phyloP scores from a whole-genome alignment of 2,329 filamentous ascomycete genomes.

The Trichoderma polysporum region DNA sequence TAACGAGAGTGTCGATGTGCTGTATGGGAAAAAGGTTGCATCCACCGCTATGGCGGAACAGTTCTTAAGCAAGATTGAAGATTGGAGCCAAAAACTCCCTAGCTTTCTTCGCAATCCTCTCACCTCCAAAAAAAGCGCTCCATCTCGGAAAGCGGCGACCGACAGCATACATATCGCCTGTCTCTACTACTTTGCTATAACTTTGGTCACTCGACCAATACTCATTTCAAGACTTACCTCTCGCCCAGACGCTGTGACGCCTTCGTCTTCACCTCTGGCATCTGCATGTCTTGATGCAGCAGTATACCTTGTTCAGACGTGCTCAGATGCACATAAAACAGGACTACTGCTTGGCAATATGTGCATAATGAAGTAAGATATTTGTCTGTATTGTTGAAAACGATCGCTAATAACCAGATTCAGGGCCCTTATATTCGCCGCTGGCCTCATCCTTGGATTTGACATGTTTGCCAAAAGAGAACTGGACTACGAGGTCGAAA shows the following conservation, averaged over 20 bases:
- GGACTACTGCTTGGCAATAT: slow-evolving; percentile 52
- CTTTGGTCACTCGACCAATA: slow-evolving; percentile 55
- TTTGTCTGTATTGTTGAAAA: accelerated
- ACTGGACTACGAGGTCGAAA: slow-evolving; percentile 45
- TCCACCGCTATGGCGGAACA: slow-evolving; percentile 38
- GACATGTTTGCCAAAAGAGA: slow-evolving; percentile 52
- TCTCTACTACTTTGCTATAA: slow-evolving; percentile 59
- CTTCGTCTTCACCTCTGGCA: slow-evolving; percentile 41
- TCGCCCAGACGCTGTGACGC: slow-evolving; percentile 31
- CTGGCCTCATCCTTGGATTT: slow-evolving; percentile 57
- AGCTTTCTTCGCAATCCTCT: slow-evolving; percentile 28
- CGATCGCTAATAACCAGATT: neutral
- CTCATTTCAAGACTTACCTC: slow-evolving; percentile 50
- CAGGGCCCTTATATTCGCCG: slow-evolving; percentile 55
- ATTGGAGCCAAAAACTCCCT: slow-evolving; percentile 48
- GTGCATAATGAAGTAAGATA: slow-evolving; percentile 57
- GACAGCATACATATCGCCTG: slow-evolving; percentile 56
- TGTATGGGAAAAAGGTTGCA: slow-evolving; percentile 42
- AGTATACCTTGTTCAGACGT: slow-evolving; percentile 55
- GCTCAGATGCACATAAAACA: slow-evolving; percentile 46
- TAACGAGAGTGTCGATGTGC: slow-evolving; percentile 42
- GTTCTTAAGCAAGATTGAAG: slow-evolving; percentile 43
- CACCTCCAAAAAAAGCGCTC: neutral
- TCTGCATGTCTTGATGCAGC: slow-evolving; percentile 56
- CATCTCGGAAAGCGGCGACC: slow-evolving; percentile 38